Base-by-base conservation (phyloP, 768 basidiomycete genomes). In the Galerina marginata region DNA sequence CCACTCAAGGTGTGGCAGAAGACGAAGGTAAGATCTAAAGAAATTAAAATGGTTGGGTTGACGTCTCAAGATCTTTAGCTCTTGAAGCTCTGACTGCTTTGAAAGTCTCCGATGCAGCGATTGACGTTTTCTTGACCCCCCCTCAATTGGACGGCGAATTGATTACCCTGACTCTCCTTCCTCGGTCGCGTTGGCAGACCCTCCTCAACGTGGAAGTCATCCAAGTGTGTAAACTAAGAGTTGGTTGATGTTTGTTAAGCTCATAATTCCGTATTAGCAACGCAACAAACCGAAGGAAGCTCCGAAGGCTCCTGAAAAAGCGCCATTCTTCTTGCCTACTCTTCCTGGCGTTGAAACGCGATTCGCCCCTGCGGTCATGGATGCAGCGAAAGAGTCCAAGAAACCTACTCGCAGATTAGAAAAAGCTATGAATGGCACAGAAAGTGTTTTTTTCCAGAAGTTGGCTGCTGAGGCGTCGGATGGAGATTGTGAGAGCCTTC, bases 211-310 rank as follows among this genome's bases (percentile, higher is more conserved):
- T 99, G 15, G 97, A 99, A 65, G 89, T 94, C 33, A 99, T 99
- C 62, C 89, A 93, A 73, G 93, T 92, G 65, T 40, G 83, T 74
- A 20, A 9, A 14, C 3, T 59, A 7, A 9, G 16, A 14, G 10
- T 43, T 25, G 5, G 46, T 37, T 37, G 39, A 7, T 29, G 33
- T 61, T 51, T 38, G 15, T n/a, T 33, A 33, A 29, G 40, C 40
- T 44, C 14, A 52, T 49, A 9, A 47, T 54, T 10, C 46, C 16
- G 15, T n/a, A 47, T 43, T 61, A 96, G 91, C 90, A 92, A 83
- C 89, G 97, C 56, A 99, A 99, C 73, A 97, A 96, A 79, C 95
- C 97, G 11, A 95, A 91, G 74, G 96, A 97, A 63, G 86, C 95
- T 0, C 95, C 95, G 6, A 98, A 99, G 74, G 91, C 90, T 25